Evolutionary conservation across 1,284 basidiomycete species (phyloP).

Genomic region (Cryptococcus jaspeensis): DNA sequence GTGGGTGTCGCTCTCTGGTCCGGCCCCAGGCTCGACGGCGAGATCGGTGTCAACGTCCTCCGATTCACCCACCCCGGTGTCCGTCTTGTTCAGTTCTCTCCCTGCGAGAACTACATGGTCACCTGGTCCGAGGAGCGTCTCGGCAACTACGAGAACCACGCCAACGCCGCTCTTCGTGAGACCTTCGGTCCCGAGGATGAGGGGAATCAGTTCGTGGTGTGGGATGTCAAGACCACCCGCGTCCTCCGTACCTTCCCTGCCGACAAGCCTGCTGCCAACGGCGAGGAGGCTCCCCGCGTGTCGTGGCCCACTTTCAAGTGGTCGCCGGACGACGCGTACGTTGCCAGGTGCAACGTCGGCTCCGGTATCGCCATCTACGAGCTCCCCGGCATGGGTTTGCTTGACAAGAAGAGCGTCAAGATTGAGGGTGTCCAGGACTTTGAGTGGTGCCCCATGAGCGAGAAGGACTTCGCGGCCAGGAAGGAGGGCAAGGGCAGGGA

Average conservation of each 20-base stretch:
- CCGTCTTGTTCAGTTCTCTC: slow-evolving; percentile 96
- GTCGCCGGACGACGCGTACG: slow-evolving; percentile 95
- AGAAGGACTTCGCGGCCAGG: slow-evolving; percentile 76
- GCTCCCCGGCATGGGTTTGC: slow-evolving; percentile 87
- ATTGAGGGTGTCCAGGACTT: slow-evolving; percentile 98
- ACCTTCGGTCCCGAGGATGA: slow-evolving; percentile 78
- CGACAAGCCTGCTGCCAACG: slow-evolving; percentile 55
- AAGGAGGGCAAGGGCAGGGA: slow-evolving; percentile 63
- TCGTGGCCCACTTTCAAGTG: slow-evolving; percentile 95
- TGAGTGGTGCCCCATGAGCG: slow-evolving; percentile 95
- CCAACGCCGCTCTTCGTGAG: slow-evolving; percentile 56
- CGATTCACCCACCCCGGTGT: slow-evolving; percentile 95
- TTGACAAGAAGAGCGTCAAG: slow-evolving; percentile 97
- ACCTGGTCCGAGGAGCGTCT: slow-evolving; percentile 98
- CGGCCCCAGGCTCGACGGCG: slow-evolving; percentile 57
- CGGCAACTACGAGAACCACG: slow-evolving; percentile 74
- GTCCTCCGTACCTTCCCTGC: slow-evolving; percentile 89
- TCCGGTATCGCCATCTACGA: slow-evolving; percentile 96
- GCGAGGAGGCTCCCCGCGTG: slow-evolving; percentile 45
- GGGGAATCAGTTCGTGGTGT: slow-evolving; percentile 95
- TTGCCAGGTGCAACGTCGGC: slow-evolving; percentile 82
- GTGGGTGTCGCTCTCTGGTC: slow-evolving; percentile 97
- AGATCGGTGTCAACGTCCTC: slow-evolving; percentile 46
- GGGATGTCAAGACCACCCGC: slow-evolving; percentile 93
- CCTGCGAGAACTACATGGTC: slow-evolving; percentile 93